These are phyloP conservation scores for Lipomyces japonicus DNA, from an alignment of 805 yeast species.

Conservation along the genomic window DNA sequence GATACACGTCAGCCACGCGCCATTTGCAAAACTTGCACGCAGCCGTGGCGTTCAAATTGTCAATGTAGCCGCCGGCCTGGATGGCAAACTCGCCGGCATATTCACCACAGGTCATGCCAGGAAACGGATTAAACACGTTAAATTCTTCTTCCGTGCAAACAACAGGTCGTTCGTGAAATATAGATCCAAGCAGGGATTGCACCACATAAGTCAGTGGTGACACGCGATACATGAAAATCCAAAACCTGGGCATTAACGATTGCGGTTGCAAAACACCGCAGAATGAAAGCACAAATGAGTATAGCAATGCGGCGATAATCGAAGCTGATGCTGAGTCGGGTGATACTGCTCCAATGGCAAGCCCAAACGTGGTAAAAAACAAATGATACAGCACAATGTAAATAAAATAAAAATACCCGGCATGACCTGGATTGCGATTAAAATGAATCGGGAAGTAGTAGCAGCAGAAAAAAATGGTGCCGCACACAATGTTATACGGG, in stretches of 20 bases:
- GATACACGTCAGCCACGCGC: conserved; percentile 35
- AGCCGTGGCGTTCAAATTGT: conserved; percentile 6
- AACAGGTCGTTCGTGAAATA: conserved; percentile 51
- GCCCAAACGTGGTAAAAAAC: conserved; percentile 50
- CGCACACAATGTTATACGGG: conserved; percentile 52
- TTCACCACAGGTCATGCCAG: conserved; percentile 59
- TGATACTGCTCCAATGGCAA: conserved; percentile 52
- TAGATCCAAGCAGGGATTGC: conserved; percentile 48
- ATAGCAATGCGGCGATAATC: conserved; percentile 53
- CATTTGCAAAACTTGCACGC: conserved; percentile 10
- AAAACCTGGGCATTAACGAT: conserved; percentile 65
- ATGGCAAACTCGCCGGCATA: conserved; percentile 35
- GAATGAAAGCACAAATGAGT: conserved; percentile 58
- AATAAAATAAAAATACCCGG: conserved; percentile 46
- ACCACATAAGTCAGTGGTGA: conserved; percentile 70
- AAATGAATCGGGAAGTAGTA: conserved; percentile 50
- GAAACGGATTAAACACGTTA: conserved; percentile 50
- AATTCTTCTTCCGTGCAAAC: conserved; percentile 49
- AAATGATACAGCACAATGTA: conserved; percentile 50
- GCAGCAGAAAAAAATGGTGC: conserved; percentile 52
- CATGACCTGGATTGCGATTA: conserved; percentile 38
- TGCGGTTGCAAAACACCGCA: conserved; percentile 65
- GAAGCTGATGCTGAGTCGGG: conserved; percentile 69
- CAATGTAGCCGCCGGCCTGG: conserved; percentile 4
- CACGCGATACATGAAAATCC: conserved; percentile 76